phyloP scores from a whole-genome alignment of 441 rosid species.

The Pelargonium myrrhifolium region DNA sequence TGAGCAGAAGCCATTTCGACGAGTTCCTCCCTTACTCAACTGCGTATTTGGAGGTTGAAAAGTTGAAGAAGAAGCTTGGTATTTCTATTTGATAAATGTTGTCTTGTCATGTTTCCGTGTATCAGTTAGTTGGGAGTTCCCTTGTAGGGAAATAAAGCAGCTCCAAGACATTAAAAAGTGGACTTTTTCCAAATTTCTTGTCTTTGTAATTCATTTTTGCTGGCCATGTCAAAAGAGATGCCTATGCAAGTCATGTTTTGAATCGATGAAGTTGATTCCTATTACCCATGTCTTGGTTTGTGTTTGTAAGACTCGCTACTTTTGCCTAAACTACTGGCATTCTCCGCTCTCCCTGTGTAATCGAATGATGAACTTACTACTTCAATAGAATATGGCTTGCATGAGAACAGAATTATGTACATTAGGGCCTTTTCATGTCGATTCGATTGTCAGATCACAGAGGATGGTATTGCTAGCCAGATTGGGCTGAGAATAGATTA shows the following conservation, averaged over 20 bases:
- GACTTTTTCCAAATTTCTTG: conserved; percentile 17
- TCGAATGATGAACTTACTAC: too few species aligned
- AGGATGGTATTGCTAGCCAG: too few species aligned
- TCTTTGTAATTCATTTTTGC: conserved; percentile 24
- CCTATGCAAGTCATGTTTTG: conserved; percentile 19
- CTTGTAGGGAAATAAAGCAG: conserved; percentile 44
- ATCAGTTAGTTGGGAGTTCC: conserved; percentile 20
- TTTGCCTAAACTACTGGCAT: too few species aligned
- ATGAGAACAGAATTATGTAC: too few species aligned
- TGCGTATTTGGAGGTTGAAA: conserved; percentile 87
- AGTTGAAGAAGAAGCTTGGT: conserved; percentile 70
- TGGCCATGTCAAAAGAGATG: conserved; percentile 22
- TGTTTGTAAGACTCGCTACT: not conserved
- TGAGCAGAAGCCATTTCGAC: conserved; percentile 62
- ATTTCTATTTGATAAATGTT: conserved; percentile 41
- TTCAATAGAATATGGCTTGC: too few species aligned
- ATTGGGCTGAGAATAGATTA: too few species aligned
- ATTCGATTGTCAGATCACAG: too few species aligned
- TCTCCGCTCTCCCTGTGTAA: too few species aligned
- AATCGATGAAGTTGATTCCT: not conserved
- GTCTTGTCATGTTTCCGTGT: conserved; percentile 22
- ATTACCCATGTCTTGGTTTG: not conserved
- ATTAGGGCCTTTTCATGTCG: too few species aligned
- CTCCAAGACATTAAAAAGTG: conserved; percentile 35
- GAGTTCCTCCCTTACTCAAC: conserved; percentile 94